Percentiles rank a stretch among this genome's conserved stretches.
phyloP scores from a whole-genome alignment of 148 eudicot genomes.

The Silene uniflora region DNA sequence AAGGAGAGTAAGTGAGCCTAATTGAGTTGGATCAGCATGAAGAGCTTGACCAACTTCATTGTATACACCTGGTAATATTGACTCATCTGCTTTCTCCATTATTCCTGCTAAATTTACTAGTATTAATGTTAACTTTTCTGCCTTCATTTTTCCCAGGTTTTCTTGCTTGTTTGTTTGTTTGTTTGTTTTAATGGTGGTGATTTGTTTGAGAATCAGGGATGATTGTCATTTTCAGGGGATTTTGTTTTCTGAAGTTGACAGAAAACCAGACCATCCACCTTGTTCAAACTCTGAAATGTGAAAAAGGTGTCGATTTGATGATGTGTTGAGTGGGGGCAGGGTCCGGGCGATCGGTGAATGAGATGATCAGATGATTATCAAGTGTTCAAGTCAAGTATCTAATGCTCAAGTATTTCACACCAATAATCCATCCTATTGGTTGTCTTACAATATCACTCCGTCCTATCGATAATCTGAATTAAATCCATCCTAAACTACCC shows the following conservation, averaged over 20 bases:
- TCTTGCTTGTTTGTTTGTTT: neutral
- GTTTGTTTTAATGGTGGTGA: neutral
- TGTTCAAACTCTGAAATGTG: no score
- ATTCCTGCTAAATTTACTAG: conserved; percentile 84
- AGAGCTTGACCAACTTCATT: conserved; percentile 79
- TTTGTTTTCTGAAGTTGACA: no score
- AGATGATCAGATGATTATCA: neutral
- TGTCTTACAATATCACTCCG: no score
- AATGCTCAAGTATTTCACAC: no score
- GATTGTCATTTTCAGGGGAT: neutral
- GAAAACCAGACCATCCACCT: no score
- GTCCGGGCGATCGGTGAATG: neutral
- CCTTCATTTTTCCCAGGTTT: conserved; percentile 23
- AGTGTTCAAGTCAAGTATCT: neutral
- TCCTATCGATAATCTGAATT: no score
- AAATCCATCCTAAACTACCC: no score
- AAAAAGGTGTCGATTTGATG: neutral
- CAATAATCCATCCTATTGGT: no score
- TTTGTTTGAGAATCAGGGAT: neutral
- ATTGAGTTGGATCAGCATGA: conserved; percentile 57
- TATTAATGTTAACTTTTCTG: conserved; percentile 57
- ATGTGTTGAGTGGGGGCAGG: neutral
- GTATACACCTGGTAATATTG: conserved; percentile 77
- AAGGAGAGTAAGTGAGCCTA: conserved; percentile 74
- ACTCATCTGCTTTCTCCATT: conserved; percentile 86